phyloP scores from a whole-genome alignment of 1,284 basidiomycete species.

The Irpex lacteus region DNA sequence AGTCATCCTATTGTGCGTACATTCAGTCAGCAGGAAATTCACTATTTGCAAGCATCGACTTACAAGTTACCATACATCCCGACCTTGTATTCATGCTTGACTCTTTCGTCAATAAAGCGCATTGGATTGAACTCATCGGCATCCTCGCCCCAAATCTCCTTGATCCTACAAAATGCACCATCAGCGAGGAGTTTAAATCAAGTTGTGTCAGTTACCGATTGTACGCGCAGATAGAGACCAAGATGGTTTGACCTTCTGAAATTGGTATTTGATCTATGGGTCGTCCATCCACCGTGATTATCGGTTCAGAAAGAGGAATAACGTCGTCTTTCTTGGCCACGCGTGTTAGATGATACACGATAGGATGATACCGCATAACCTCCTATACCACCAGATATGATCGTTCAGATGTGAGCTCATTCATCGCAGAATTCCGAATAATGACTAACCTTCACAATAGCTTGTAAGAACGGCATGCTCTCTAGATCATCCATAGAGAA shows the following conservation, averaged over 20 bases:
- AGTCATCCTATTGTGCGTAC: not conserved
- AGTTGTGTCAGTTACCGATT: conserved; percentile 27
- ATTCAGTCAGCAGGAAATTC: not conserved
- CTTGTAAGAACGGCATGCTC: conserved; percentile 47
- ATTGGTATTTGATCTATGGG: conserved; percentile 33
- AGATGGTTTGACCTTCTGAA: conserved; percentile 34
- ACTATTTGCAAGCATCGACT: conserved; percentile 16
- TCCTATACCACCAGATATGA: conserved; percentile 27
- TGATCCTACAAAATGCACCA: conserved; percentile 18
- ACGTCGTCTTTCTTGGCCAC: conserved; percentile 32
- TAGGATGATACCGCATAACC: conserved; percentile 36
- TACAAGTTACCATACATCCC: conserved; percentile 54
- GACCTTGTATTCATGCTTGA: conserved; percentile 36
- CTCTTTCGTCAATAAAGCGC: conserved; percentile 36
- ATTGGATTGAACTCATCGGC: conserved; percentile 50
- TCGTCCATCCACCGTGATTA: conserved; percentile 30
- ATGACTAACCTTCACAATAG: conserved; percentile 40
- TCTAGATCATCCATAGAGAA: conserved; percentile 47
- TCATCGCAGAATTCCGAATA: not conserved
- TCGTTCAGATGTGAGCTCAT: not conserved
- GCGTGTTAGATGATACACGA: conserved; percentile 29
- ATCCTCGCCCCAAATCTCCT: conserved; percentile 46
- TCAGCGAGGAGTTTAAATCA: not conserved
- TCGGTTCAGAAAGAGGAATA: conserved; percentile 36
- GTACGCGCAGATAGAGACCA: conserved; percentile 29